Conservation (phyloP, 495 filamentous ascomycete genomes). For the Parachaetomium inaequale region DNA sequence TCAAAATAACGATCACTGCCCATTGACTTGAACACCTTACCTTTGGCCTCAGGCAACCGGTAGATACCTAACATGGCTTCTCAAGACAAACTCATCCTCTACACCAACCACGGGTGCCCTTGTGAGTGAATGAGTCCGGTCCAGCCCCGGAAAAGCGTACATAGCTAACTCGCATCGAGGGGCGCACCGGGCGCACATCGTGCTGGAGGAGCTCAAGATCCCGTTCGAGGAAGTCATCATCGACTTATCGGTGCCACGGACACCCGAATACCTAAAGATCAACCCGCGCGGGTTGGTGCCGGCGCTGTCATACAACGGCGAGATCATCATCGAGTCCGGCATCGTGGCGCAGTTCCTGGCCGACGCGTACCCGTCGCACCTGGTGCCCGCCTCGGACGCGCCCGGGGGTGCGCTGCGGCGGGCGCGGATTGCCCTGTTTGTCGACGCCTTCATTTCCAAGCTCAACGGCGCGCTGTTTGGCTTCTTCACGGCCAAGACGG, state of each 20-base stretch:
- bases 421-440: slow-evolving; percentile 72
- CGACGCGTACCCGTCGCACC: slow-evolving; percentile 47
- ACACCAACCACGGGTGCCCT: slow-evolving; percentile 75
- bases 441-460: slow-evolving; percentile 69
- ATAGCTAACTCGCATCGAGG: slow-evolving; percentile 29
- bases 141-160: too few species aligned
- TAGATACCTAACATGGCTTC: slow-evolving; percentile 28
- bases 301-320: slow-evolving; percentile 62
- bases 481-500: slow-evolving; percentile 37
- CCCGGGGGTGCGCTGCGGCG: slow-evolving; percentile 48
- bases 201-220: slow-evolving; percentile 66
- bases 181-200: slow-evolving; percentile 79
- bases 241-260: slow-evolving; percentile 67
- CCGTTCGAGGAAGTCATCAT: slow-evolving; percentile 78
- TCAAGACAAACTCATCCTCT: slow-evolving; percentile 50
- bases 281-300: slow-evolving; percentile 86
- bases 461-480: slow-evolving; percentile 46
- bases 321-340: slow-evolving; percentile 68
- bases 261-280: slow-evolving; percentile 78
- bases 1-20: not conserved
- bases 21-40: not conserved
- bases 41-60: not conserved
- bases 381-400: slow-evolving; percentile 47
- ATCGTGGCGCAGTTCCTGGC: slow-evolving; percentile 75
- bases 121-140: slow-evolving; percentile 35